These are phyloP conservation scores for Phylloporus rhodoxanthus DNA, from an alignment of 768 basidiomycete species.

Conservation along the genomic window DNA sequence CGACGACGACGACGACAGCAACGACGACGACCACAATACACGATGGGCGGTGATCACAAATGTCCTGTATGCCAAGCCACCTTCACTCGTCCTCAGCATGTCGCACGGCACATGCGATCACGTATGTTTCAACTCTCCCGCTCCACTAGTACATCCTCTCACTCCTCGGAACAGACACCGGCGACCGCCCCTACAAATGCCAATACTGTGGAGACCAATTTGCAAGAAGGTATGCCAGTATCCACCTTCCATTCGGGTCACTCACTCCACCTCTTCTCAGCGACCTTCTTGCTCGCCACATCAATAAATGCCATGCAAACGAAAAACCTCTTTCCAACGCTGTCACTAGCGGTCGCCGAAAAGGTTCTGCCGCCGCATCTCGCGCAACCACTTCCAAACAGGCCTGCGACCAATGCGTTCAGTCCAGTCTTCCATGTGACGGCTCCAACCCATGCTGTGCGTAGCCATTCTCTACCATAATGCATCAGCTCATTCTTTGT, in stretches of 20 bases:
- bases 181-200: slow-evolving; percentile 86
- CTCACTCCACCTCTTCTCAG: slow-evolving; percentile 32
- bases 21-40: background rate
- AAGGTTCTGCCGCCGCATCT: slow-evolving; percentile 60
- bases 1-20: slow-evolving; percentile 8
- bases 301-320: slow-evolving; percentile 82
- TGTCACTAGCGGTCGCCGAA: slow-evolving; percentile 43
- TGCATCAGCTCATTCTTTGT: background rate
- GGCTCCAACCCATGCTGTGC: slow-evolving; percentile 73
- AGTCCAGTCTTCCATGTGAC: slow-evolving; percentile 69
- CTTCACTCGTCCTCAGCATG: slow-evolving; percentile 86
- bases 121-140: slow-evolving; percentile 48
- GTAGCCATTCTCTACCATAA: slow-evolving; percentile 22
- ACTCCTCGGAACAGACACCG: slow-evolving; percentile 54
- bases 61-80: slow-evolving; percentile 85
- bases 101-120: slow-evolving; percentile 85
- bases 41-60: slow-evolving; percentile 78
- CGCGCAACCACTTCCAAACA: slow-evolving; percentile 76
- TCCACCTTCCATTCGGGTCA: slow-evolving; percentile 4
- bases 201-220: slow-evolving; percentile 87
- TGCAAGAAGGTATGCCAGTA: slow-evolving; percentile 58
- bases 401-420: slow-evolving; percentile 81
- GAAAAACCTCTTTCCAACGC: slow-evolving; percentile 48
- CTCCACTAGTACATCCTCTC: slow-evolving; percentile 20
- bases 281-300: slow-evolving; percentile 78